A percentile compares a stretch with the other conserved stretches of the same genome.
These are phyloP conservation scores for Trypanosoma congolense DNA, from an alignment of 208 protist genomes.

Conservation along the genomic window DNA sequence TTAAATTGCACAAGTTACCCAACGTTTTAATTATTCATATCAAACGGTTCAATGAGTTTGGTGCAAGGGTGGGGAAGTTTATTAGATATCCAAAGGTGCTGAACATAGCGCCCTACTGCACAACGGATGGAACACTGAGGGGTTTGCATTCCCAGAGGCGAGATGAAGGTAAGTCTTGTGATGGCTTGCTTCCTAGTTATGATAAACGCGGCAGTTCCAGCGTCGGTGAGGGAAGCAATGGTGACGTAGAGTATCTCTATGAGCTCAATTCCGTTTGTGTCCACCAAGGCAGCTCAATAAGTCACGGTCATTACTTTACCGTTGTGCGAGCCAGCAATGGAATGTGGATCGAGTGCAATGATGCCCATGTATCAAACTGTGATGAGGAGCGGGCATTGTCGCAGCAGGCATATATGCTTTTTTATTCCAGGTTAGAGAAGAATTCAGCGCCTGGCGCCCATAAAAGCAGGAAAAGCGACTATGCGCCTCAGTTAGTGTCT, in stretches of 20 bases:
- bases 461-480: background rate
- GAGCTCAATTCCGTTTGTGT: slow-evolving; percentile 87
- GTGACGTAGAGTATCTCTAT: slow-evolving; percentile 34
- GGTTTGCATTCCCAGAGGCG: background rate
- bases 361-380: slow-evolving; percentile 56
- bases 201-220: background rate
- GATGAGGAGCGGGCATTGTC: slow-evolving; percentile 56
- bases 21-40: slow-evolving; percentile 84
- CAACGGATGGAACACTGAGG: slow-evolving; percentile 9
- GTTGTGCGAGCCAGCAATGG: slow-evolving; percentile 76
- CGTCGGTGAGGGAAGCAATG: slow-evolving; percentile 1
- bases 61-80: slow-evolving; percentile 62
- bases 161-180: background rate
- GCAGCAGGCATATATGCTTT: slow-evolving; percentile 88
- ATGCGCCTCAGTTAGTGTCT: background rate
- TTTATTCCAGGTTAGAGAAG: slow-evolving; percentile 63
- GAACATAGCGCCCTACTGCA: slow-evolving; percentile 63
- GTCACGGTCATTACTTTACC: slow-evolving; percentile 90
- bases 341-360: slow-evolving; percentile 87
- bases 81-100: slow-evolving; percentile 60
- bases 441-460: background rate
- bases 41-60: slow-evolving; percentile 78
- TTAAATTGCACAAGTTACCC: slow-evolving; percentile 73
- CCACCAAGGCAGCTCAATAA: slow-evolving; percentile 73
- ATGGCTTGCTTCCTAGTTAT: background rate